A percentile compares a stretch with the other conserved stretches of the same genome.
These are phyloP conservation scores for Pseudotulostoma volvatum DNA, from an alignment of 495 filamentous ascomycete species.

Conservation along the genomic window DNA sequence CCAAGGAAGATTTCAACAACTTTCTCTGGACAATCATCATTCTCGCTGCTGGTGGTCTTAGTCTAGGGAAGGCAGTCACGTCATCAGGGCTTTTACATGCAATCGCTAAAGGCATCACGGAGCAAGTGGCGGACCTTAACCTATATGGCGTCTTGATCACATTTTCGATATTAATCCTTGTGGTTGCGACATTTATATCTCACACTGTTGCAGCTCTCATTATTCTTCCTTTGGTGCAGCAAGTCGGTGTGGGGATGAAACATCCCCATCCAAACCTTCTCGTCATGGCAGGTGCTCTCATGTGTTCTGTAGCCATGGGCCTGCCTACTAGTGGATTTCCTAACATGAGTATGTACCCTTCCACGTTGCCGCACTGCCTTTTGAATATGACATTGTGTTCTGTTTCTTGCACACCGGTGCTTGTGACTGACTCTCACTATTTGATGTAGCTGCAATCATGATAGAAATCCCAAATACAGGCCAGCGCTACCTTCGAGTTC, in stretches of 20 bases:
- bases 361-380: too few relatives aligned
- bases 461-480: slow-evolving; percentile 88
- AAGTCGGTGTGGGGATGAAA: slow-evolving; percentile 69
- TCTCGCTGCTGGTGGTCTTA: slow-evolving; percentile 81
- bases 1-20: slow-evolving; percentile 99
- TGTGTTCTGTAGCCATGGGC: slow-evolving; percentile 66
- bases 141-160: slow-evolving; percentile 79
- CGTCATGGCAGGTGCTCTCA: slow-evolving; percentile 67
- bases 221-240: slow-evolving; percentile 73
- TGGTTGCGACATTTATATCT: slow-evolving; percentile 94
- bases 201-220: slow-evolving; percentile 96
- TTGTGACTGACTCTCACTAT: too few relatives aligned
- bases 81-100: slow-evolving; percentile 86
- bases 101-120: slow-evolving; percentile 60
- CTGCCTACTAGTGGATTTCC: slow-evolving; percentile 93
- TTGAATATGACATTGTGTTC: too few relatives aligned
- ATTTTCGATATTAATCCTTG: slow-evolving; percentile 70
- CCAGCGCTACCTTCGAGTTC: slow-evolving; percentile 78
- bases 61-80: slow-evolving; percentile 87
- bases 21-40: slow-evolving; percentile 99
- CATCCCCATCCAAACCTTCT: slow-evolving; percentile 86
- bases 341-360: slow-evolving; percentile 79
- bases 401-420: too few relatives aligned
- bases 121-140: slow-evolving; percentile 55
- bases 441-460: slow-evolving; percentile 80